These are phyloP conservation scores for Wickerhamomyces hampshirensis DNA, from an alignment of 805 yeast genomes.

Conservation along the genomic window DNA sequence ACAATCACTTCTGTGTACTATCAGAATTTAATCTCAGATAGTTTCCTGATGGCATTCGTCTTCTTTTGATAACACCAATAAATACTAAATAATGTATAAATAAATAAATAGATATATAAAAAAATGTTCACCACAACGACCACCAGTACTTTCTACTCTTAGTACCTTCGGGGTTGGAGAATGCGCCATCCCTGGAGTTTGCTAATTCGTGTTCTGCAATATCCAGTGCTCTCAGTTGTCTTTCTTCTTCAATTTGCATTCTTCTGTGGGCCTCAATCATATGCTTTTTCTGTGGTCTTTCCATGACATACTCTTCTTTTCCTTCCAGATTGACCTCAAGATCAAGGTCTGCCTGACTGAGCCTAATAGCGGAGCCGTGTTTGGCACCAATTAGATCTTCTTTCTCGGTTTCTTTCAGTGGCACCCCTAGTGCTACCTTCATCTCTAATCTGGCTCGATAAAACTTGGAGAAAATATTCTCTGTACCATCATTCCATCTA, in stretches of 20 bases:
- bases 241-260: conserved; percentile 64
- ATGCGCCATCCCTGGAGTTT: not conserved
- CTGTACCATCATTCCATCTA: conserved; percentile 82
- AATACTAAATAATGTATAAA: not conserved
- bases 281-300: conserved; percentile 68
- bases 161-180: not conserved
- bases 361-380: conserved; percentile 32
- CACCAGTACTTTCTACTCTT: not conserved
- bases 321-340: conserved; percentile 15
- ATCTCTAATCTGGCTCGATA: conserved; percentile 55
- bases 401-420: conserved; percentile 51
- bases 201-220: not conserved
- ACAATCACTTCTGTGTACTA: no score
- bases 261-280: conserved; percentile 69
- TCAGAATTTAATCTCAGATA: no score
- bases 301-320: conserved; percentile 41
- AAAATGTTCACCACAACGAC: not conserved
- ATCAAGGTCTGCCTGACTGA: conserved; percentile 29
- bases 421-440: conserved; percentile 50
- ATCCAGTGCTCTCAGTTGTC: not conserved
- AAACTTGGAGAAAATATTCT: conserved; percentile 66
- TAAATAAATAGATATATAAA: no score
- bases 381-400: conserved; percentile 45
- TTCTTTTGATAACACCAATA: no score
- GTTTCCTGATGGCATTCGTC: no score